Evolutionary conservation across 2,329 filamentous ascomycete genomes (phyloP).

Genomic region (Gaeumannomyces tritici): DNA sequence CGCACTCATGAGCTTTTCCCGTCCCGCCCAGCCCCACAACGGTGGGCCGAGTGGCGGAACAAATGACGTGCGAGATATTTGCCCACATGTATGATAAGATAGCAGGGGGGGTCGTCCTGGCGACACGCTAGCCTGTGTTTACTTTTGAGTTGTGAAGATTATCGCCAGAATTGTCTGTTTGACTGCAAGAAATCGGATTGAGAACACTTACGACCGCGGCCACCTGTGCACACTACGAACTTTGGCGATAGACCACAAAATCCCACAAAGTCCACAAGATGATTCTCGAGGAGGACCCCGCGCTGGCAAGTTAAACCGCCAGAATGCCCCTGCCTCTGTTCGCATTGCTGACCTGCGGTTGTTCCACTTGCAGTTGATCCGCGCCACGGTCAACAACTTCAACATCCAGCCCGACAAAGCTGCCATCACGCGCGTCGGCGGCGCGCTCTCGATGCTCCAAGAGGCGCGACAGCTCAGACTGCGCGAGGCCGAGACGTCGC

Average conservation of each 20-base stretch:
- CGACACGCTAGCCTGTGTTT: not conserved
- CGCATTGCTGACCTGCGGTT: not conserved
- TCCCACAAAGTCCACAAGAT: not conserved
- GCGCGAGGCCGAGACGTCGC: conserved; percentile 54
- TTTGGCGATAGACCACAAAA: no score
- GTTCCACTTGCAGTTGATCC: conserved; percentile 59
- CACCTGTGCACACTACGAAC: no score
- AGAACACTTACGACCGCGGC: not conserved
- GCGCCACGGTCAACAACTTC: conserved; percentile 89
- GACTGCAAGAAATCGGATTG: not conserved
- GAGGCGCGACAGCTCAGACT: conserved; percentile 74
- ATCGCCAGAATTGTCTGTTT: not conserved
- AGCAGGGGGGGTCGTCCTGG: not conserved
- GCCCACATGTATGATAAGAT: conserved; percentile 4
- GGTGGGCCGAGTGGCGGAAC: not conserved
- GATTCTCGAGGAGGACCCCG: conserved; percentile 3
- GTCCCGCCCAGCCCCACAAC: not conserved
- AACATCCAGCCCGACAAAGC: conserved; percentile 83
- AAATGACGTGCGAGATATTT: not conserved
- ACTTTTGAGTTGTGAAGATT: not conserved
- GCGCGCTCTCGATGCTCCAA: conserved; percentile 74
- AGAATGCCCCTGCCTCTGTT: not conserved
- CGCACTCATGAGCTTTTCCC: not conserved
- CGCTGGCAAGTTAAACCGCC: not conserved
- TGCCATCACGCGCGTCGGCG: conserved; percentile 72